Conservation (phyloP, 2,329 filamentous ascomycete genomes). For the Fusarium abutilonis region DNA sequence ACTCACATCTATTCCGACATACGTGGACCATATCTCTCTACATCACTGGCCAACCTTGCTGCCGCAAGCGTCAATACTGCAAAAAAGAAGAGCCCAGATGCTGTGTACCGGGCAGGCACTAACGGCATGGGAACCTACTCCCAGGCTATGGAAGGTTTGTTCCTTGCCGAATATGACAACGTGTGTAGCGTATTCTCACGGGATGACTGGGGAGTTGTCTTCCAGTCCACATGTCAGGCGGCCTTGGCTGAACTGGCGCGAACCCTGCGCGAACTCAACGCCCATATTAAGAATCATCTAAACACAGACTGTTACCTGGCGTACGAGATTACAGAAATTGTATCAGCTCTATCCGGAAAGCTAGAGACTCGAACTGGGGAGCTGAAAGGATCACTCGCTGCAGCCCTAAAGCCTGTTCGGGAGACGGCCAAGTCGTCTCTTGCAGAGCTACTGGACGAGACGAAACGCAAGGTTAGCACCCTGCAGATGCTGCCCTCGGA, state of each 20-base stretch:
- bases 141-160: conserved; percentile 85
- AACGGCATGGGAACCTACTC: conserved; percentile 94
- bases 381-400: conserved; percentile 82
- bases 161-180: conserved; percentile 89
- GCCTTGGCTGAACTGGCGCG: conserved; percentile 84
- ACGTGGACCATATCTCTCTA: conserved; percentile 84
- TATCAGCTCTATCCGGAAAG: conserved; percentile 80
- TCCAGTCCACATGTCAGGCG: conserved; percentile 80
- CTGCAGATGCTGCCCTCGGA: conserved; percentile 79
- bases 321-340: conserved; percentile 93
- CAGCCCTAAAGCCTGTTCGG: conserved; percentile 86
- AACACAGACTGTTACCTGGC: conserved; percentile 93
- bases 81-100: conserved; percentile 82
- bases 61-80: conserved; percentile 85
- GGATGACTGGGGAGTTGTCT: conserved; percentile 83
- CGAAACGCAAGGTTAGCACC: conserved; percentile 72
- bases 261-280: conserved; percentile 88
- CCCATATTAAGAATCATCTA: conserved; percentile 86
- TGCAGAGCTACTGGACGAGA: conserved; percentile 84
- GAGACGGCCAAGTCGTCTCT: conserved; percentile 92
- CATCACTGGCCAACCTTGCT: conserved; percentile 84
- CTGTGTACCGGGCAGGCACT: conserved; percentile 85
- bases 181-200: conserved; percentile 86
- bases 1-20: conserved; percentile 86
- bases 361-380: conserved; percentile 86